These are phyloP conservation scores for Aureobasidium melanogenum DNA, from an alignment of 2,329 filamentous ascomycete genomes.

Conservation along the genomic window DNA sequence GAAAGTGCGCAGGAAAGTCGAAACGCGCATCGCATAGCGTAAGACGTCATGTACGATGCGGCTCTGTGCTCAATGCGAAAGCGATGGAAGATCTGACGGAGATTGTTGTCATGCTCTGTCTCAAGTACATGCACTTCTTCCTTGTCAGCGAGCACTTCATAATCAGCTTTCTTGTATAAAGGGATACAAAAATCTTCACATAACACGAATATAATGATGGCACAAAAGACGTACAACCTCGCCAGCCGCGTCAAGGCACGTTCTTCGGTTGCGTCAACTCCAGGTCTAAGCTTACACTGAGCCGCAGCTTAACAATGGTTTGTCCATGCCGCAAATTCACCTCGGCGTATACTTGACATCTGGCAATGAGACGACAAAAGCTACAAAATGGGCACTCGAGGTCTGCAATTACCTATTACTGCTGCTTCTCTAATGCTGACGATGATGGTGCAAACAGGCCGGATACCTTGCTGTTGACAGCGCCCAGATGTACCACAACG, in stretches of 20 bases:
- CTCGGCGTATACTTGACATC: constrained; percentile 66
- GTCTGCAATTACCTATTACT: constrained; percentile 29
- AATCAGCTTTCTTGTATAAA: not conserved
- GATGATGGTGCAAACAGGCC: constrained; percentile 22
- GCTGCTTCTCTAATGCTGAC: constrained; percentile 14
- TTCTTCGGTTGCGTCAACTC: constrained; percentile 18
- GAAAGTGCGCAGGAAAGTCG: not conserved
- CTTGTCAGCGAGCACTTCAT: not conserved
- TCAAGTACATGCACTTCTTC: not conserved
- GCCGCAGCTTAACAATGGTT: constrained; percentile 52
- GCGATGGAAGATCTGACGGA: not conserved
- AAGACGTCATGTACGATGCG: not conserved
- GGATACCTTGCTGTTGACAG: constrained; percentile 48
- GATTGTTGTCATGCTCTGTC: not conserved
- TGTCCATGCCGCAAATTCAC: constrained; percentile 61
- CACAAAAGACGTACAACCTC: constrained; percentile 30
- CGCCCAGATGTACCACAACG: constrained; percentile 62
- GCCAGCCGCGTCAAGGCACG: constrained; percentile 33
- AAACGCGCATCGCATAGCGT: not conserved
- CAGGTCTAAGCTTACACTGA: constrained; percentile 19
- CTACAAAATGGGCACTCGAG: constrained; percentile 50
- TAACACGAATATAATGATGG: constrained; percentile 19
- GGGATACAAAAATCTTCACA: not conserved
- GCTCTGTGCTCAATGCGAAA: not conserved
- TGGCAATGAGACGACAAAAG: constrained; percentile 48